Conservation (phyloP, 768 basidiomycete species). For the Termitomyces sp. region DNA sequence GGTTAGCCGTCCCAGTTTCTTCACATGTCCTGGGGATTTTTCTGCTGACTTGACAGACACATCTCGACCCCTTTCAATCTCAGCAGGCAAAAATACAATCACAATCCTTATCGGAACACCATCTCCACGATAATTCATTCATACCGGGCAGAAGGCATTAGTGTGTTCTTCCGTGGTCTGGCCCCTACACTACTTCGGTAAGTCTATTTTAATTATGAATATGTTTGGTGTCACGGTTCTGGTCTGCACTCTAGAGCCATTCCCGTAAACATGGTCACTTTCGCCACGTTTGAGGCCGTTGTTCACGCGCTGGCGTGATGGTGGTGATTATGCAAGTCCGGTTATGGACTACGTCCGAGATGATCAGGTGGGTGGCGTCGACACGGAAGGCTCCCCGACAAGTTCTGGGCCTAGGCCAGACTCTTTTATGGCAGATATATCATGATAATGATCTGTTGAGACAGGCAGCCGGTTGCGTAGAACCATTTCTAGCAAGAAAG, state of each 20-base stretch:
- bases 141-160: constrained; percentile 59
- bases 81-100: constrained; percentile 28
- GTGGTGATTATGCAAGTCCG: background rate
- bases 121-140: constrained; percentile 56
- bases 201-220: constrained; percentile 13
- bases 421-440: background rate
- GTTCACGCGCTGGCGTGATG: constrained; percentile 32
- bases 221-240: background rate
- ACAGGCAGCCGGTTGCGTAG: background rate
- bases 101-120: constrained; percentile 57
- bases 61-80: background rate
- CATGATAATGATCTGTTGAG: background rate
- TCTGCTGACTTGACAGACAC: background rate
- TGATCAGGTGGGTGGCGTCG: background rate
- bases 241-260: constrained; percentile 49
- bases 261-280: constrained; percentile 84
- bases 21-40: too few relatives aligned
- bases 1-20: background rate
- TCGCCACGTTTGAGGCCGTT: constrained; percentile 66
- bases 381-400: background rate
- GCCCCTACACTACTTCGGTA: constrained; percentile 80
- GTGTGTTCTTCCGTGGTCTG: constrained; percentile 75
- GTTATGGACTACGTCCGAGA: background rate
- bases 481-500: background rate
- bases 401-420: background rate